phyloP scores from a whole-genome alignment of 116 monocot species.

The Zostera marina region DNA sequence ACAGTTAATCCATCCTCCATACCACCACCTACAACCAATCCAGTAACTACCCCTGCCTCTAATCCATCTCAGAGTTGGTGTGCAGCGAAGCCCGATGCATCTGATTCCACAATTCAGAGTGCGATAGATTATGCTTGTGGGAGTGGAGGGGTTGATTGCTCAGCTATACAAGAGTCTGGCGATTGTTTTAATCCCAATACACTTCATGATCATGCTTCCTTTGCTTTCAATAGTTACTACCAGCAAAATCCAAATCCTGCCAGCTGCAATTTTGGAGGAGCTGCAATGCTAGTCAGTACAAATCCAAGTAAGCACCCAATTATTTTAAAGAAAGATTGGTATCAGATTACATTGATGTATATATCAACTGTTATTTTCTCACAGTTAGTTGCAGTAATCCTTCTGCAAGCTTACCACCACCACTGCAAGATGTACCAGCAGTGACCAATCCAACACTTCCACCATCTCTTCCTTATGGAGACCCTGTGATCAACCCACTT shows the following conservation, averaged over 20 bases:
- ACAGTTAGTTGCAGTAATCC: too few species aligned
- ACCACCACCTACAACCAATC: conserved; percentile 24
- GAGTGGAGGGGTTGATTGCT: conserved; percentile 18
- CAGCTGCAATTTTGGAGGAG: conserved; percentile 21
- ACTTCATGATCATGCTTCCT: conserved; percentile 15
- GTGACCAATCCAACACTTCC: too few species aligned
- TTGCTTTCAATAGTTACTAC: conserved; percentile 23
- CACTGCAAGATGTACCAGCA: too few species aligned
- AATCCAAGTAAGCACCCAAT: conserved; percentile 14
- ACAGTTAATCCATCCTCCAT: conserved; percentile 4
- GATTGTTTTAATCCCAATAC: conserved; percentile 15
- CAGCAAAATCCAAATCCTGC: conserved; percentile 11
- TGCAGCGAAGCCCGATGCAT: conserved; percentile 5
- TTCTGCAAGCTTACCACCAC: too few species aligned
- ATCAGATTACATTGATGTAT: not conserved
- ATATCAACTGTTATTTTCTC: not conserved
- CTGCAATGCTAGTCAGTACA: conserved; percentile 8
- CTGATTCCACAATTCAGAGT: conserved; percentile 12
- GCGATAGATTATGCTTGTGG: conserved; percentile 23
- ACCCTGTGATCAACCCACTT: too few species aligned
- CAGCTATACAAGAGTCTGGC: conserved; percentile 12
- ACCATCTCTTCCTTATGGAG: too few species aligned
- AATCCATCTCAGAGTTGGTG: conserved; percentile 15
- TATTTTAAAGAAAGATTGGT: not conserved
- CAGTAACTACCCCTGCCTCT: conserved; percentile 12